phyloP scores from a whole-genome alignment of 2,329 filamentous ascomycete genomes.

The Xylaria sp. region DNA sequence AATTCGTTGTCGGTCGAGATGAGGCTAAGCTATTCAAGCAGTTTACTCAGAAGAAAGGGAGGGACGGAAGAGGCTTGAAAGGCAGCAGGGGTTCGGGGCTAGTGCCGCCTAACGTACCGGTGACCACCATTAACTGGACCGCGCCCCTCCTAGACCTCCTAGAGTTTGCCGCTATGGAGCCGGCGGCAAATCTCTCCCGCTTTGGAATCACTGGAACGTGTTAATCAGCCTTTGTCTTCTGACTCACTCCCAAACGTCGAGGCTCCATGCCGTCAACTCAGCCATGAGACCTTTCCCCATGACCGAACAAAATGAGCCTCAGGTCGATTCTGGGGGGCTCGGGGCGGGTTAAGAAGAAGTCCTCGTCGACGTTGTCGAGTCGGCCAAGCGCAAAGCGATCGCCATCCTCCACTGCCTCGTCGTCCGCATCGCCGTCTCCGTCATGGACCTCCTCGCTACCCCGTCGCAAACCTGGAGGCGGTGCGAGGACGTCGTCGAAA shows the following conservation, averaged over 20 bases:
- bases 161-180: slow-evolving; percentile 6
- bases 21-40: neutral
- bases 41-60: neutral
- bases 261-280: slow-evolving; percentile 5
- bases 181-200: slow-evolving; percentile 1
- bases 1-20: too few relatives aligned
- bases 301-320: slow-evolving; percentile 46
- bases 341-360: slow-evolving; percentile 49
- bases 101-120: neutral
- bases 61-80: neutral
- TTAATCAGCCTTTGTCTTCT: slow-evolving; percentile 18
- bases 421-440: slow-evolving; percentile 36
- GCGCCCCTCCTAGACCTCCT: neutral
- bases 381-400: slow-evolving; percentile 41
- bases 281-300: slow-evolving; percentile 42
- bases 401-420: slow-evolving; percentile 32
- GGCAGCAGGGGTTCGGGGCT: neutral
- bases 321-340: slow-evolving; percentile 48
- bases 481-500: slow-evolving; percentile 22
- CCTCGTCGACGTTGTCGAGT: slow-evolving; percentile 36
- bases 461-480: slow-evolving; percentile 42
- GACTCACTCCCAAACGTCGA: slow-evolving; percentile 17
- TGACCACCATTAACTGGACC: neutral
- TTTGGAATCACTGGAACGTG: neutral
- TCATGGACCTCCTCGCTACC: slow-evolving; percentile 44